A percentile compares a stretch with the other conserved stretches of the same genome.
These are phyloP conservation scores for Aureobasidium subglaciale DNA, from an alignment of 2,329 filamentous ascomycete species.

Conservation along the genomic window DNA sequence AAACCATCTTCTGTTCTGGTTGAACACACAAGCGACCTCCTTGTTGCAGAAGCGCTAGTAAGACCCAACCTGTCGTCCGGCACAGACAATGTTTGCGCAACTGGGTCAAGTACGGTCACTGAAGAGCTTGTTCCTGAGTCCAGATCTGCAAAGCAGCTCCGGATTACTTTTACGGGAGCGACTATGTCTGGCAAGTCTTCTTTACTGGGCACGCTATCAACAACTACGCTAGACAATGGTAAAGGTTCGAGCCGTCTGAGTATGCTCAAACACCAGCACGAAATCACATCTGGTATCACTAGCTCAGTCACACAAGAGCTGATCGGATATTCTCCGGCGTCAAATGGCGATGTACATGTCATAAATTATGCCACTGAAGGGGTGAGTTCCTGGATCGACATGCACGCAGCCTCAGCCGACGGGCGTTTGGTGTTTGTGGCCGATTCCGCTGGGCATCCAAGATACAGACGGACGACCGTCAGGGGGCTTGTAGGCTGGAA, in stretches of 20 bases:
- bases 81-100: neutral
- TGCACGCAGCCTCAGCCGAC: conserved; percentile 68
- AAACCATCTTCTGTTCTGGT: conserved; percentile 17
- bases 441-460: conserved; percentile 84
- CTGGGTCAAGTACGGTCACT: neutral
- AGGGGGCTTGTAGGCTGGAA: conserved; percentile 91
- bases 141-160: conserved; percentile 59
- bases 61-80: conserved; percentile 52
- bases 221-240: conserved; percentile 83
- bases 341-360: conserved; percentile 36
- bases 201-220: conserved; percentile 78
- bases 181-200: conserved; percentile 92
- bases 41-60: conserved; percentile 88
- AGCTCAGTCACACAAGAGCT: conserved; percentile 93
- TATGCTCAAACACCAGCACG: conserved; percentile 85
- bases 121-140: neutral
- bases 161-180: conserved; percentile 79
- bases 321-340: conserved; percentile 61
- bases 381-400: conserved; percentile 88
- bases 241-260: conserved; percentile 83
- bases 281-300: conserved; percentile 84
- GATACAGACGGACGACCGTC: conserved; percentile 82
- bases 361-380: conserved; percentile 83
- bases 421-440: conserved; percentile 80
- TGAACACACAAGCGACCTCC: conserved; percentile 49